Percentiles rank a stretch among this genome's conserved stretches.
Evolutionary conservation across 2,329 filamentous ascomycete genomes (phyloP).

Genomic region (Penicillium concentricum): DNA sequence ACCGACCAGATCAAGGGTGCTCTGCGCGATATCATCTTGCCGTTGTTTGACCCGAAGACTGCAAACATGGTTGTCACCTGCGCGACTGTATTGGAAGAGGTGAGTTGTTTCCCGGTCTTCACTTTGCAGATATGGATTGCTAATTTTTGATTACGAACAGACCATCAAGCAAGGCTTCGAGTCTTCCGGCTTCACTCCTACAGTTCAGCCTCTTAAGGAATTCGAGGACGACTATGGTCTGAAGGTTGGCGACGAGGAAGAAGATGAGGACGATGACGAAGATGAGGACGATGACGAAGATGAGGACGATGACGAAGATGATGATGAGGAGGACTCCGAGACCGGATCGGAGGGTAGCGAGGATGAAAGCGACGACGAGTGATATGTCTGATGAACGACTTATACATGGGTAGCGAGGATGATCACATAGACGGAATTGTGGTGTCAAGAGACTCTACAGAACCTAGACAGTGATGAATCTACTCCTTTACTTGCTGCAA

Average conservation of each 20-base stretch:
- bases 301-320: conserved; percentile 48
- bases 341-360: conserved; percentile 43
- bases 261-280: conserved; percentile 59
- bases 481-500: background rate
- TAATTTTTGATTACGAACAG: conserved; percentile 48
- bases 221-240: conserved; percentile 92
- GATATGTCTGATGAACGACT: conserved; percentile 19
- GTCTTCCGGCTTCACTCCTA: conserved; percentile 73
- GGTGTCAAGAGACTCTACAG: conserved; percentile 4
- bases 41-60: conserved; percentile 74
- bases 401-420: conserved; percentile 11
- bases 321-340: conserved; percentile 45
- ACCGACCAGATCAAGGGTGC: conserved; percentile 73
- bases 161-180: conserved; percentile 72
- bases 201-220: conserved; percentile 69
- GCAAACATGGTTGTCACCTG: conserved; percentile 89
- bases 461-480: conserved; percentile 1
- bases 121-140: background rate
- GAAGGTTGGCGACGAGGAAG: conserved; percentile 60
- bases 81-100: conserved; percentile 79
- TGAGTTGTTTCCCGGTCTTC: conserved; percentile 47
- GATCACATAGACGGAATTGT: conserved; percentile 11
- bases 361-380: conserved; percentile 45
- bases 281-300: conserved; percentile 53
- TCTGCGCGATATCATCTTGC: conserved; percentile 72